A percentile compares a stretch with the other conserved stretches of the same genome.
phyloP scores from a whole-genome alignment of 2,329 filamentous ascomycete genomes.

The Fusarium neocosmosporiellum region DNA sequence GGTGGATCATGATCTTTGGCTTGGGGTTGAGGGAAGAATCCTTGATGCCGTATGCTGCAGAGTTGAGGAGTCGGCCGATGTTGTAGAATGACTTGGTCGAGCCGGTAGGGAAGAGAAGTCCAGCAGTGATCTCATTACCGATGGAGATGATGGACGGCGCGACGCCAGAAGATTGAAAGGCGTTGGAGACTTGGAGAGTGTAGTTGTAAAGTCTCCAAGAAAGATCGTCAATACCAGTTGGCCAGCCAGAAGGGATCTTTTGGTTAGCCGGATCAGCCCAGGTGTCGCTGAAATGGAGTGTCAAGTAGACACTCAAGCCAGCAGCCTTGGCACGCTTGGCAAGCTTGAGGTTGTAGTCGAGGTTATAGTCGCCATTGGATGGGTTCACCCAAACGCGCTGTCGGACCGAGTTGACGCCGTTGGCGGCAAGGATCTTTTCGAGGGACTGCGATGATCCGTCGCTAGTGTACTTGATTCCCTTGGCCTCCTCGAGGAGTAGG shows the following conservation, averaged over 20 bases:
- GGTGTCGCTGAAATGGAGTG: constrained; percentile 75
- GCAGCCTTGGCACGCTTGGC: constrained; percentile 72
- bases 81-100: constrained; percentile 65
- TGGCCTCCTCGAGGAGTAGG: constrained; percentile 69
- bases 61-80: constrained; percentile 72
- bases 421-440: constrained; percentile 70
- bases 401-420: constrained; percentile 76
- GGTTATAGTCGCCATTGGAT: constrained; percentile 71
- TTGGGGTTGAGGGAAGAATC: constrained; percentile 66
- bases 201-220: constrained; percentile 75
- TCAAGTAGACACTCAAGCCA: constrained; percentile 70
- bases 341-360: constrained; percentile 77
- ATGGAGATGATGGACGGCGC: constrained; percentile 73
- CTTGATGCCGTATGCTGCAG: constrained; percentile 72
- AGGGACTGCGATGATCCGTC: constrained; percentile 64
- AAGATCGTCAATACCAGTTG: constrained; percentile 67
- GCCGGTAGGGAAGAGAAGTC: constrained; percentile 73
- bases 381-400: constrained; percentile 80
- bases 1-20: constrained; percentile 78
- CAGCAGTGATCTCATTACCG: constrained; percentile 78
- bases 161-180: constrained; percentile 67
- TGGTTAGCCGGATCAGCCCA: constrained; percentile 78
- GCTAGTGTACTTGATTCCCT: constrained; percentile 71
- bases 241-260: constrained; percentile 72
- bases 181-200: constrained; percentile 70